Conservation (phyloP, 139 green algal genomes). For the Haematococcus lacustris region DNA sequence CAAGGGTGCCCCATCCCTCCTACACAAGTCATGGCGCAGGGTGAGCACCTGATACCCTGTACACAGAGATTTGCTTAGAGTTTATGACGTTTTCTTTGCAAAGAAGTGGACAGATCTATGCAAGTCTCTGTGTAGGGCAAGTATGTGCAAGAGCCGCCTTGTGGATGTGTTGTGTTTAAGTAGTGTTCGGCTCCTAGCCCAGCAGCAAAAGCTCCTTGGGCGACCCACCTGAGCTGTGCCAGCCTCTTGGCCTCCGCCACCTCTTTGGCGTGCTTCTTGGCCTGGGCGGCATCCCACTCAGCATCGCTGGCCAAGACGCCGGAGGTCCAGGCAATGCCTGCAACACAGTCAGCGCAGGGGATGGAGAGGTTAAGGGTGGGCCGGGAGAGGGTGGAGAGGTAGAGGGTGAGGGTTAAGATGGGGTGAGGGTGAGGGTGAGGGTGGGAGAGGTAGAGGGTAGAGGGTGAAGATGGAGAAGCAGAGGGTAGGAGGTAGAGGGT, state of each 20-base stretch:
- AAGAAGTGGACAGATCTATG: background rate
- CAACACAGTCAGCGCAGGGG: too few species aligned
- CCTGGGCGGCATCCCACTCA: conserved; percentile 14
- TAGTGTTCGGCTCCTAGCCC: background rate
- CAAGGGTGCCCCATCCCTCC: too few species aligned
- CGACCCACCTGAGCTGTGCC: background rate
- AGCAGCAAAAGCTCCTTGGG: background rate
- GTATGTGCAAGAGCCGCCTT: background rate
- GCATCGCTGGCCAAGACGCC: conserved; percentile 25
- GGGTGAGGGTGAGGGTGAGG: background rate
- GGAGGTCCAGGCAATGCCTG: conserved; percentile 45
- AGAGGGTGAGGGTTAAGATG: background rate
- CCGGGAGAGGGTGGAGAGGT: background rate
- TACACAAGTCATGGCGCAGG: too few species aligned
- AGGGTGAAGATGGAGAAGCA: background rate
- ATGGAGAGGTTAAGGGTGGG: too few species aligned
- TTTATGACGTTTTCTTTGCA: too few species aligned
- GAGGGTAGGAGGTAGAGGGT: background rate
- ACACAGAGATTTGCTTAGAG: too few species aligned
- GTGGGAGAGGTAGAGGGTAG: background rate
- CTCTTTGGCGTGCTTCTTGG: conserved; percentile 9
- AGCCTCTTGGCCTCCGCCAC: background rate
- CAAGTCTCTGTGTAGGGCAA: background rate
- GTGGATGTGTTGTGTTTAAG: background rate
- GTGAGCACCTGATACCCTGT: too few species aligned